phyloP scores from a whole-genome alignment of 2,329 filamentous ascomycete species.

The Cytospora piceicola region DNA sequence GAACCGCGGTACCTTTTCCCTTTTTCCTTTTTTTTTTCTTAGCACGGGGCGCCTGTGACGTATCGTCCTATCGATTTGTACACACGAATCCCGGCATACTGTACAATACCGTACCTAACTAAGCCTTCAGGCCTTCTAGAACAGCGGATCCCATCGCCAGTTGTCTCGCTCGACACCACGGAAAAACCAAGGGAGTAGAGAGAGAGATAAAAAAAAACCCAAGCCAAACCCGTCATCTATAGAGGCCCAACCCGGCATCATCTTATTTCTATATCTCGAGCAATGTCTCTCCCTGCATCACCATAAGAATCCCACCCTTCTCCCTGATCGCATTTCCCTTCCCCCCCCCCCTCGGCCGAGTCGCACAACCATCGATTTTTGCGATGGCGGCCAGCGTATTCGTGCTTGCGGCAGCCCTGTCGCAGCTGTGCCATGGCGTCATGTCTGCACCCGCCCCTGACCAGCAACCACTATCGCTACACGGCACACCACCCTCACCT shows the following conservation, averaged over 20 bases:
- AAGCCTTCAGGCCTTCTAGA: too few relatives aligned
- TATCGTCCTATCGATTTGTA: neutral
- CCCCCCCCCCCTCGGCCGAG: neutral
- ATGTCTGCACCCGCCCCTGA: conserved; percentile 35
- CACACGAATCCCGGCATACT: too few relatives aligned
- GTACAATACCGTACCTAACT: too few relatives aligned
- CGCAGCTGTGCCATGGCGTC: conserved; percentile 40
- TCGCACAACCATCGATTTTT: neutral
- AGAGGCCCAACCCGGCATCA: neutral
- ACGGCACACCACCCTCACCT: conserved; percentile 17
- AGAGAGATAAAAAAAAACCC: neutral
- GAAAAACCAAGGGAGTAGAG: neutral
- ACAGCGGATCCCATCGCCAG: too few relatives aligned
- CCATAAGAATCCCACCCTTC: neutral
- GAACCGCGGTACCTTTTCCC: neutral
- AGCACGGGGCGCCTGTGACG: neutral
- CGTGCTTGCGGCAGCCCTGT: conserved; percentile 32
- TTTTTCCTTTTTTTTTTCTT: neutral
- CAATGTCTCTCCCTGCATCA: neutral
- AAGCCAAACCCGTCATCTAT: neutral
- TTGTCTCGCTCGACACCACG: too few relatives aligned
- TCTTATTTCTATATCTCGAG: neutral
- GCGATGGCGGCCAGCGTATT: conserved; percentile 26
- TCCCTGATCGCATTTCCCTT: neutral
- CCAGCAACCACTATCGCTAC: conserved; percentile 5